Conservation (phyloP, 2,329 filamentous ascomycete genomes). For the Clarireedia homoeocarpa region DNA sequence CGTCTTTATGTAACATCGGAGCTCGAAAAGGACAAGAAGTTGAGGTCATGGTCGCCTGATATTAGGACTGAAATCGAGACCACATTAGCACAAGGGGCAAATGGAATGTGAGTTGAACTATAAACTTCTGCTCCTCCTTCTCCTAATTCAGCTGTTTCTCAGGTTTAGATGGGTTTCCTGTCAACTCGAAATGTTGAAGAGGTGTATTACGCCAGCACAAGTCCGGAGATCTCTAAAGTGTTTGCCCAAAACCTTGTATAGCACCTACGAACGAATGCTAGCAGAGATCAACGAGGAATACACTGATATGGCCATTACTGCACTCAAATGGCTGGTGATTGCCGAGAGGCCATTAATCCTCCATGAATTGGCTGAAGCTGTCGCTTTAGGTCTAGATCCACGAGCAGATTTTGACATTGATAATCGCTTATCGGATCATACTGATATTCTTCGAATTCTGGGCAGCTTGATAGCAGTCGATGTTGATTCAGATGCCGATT, state of each 20-base stretch:
- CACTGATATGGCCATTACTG: not conserved
- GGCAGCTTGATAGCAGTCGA: not conserved
- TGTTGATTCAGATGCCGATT: too few species aligned
- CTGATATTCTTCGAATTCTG: not conserved
- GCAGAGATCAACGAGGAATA: not conserved
- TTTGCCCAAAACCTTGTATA: not conserved
- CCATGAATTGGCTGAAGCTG: not conserved
- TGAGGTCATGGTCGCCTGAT: not conserved
- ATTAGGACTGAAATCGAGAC: not conserved
- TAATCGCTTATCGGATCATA: not conserved
- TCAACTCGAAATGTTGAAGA: not conserved
- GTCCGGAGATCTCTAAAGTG: not conserved
- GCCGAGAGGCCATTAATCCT: not conserved
- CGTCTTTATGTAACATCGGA: not conserved
- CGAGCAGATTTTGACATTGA: not conserved
- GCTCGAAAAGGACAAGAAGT: not conserved
- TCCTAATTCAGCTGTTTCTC: not conserved
- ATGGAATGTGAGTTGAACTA: not conserved
- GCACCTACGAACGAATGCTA: not conserved
- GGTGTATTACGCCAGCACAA: not conserved
- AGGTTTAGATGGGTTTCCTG: not conserved
- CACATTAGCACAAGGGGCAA: not conserved
- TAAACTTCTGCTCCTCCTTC: not conserved
- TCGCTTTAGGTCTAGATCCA: not conserved
- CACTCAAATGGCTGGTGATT: not conserved